These are phyloP conservation scores for Boletus tomentosulus DNA, from an alignment of 768 basidiomycete genomes.

Conservation along the genomic window DNA sequence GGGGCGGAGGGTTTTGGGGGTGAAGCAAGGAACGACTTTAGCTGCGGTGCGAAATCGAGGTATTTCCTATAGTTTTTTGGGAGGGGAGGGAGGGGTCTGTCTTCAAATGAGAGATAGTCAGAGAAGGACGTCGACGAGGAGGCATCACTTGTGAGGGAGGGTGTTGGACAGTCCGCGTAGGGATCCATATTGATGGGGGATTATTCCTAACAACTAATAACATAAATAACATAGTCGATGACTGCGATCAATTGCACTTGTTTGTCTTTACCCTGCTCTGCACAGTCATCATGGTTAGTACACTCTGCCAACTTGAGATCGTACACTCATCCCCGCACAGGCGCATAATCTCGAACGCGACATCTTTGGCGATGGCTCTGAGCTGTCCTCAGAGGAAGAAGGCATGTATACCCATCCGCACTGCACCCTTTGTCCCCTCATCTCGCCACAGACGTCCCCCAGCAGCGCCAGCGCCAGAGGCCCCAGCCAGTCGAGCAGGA, in stretches of 20 bases:
- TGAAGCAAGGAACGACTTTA: not conserved
- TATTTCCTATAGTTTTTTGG: conserved; percentile 4
- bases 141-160: conserved; percentile 26
- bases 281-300: conserved; percentile 18
- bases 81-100: conserved; percentile 19
- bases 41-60: not conserved
- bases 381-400: conserved; percentile 75
- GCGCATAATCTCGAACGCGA: conserved; percentile 52
- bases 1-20: conserved; percentile 6
- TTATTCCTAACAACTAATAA: not conserved
- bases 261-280: conserved; percentile 4
- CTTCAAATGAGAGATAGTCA: conserved; percentile 14
- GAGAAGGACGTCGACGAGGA: conserved; percentile 18
- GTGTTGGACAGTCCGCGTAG: conserved; percentile 12
- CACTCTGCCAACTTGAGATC: not conserved
- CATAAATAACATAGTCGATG: not conserved
- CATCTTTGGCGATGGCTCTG: conserved; percentile 83
- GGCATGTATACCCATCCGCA: conserved; percentile 19
- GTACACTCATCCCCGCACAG: not conserved
- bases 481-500: conserved; percentile 33
- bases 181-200: conserved; percentile 20
- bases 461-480: conserved; percentile 36
- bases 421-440: not conserved
- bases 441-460: conserved; percentile 37
- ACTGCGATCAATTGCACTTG: conserved; percentile 1